These are phyloP conservation scores for Ophiostoma quercus DNA, from an alignment of 2,329 filamentous ascomycete species.

Conservation along the genomic window DNA sequence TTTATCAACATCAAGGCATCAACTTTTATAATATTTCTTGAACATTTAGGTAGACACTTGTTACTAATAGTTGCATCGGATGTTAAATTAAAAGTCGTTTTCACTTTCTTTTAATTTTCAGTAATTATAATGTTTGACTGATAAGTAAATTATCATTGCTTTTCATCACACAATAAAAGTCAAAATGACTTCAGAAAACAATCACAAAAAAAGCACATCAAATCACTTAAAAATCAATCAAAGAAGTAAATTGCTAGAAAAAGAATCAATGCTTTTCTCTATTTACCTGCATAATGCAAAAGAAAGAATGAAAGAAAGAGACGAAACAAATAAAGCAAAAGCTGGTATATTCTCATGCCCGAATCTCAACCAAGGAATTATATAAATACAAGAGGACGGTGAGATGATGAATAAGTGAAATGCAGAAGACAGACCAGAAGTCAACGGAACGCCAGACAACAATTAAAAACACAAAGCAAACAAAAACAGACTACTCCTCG, in stretches of 20 bases:
- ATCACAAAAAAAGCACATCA: no score
- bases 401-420: conserved; percentile 46
- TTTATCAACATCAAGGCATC: not conserved
- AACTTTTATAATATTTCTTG: no score
- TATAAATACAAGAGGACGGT: conserved; percentile 36
- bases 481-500: conserved; percentile 41
- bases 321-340: not conserved
- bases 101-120: no score
- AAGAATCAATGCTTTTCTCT: not conserved
- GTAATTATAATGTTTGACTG: no score
- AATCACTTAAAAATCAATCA: no score
- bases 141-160: no score
- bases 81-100: no score
- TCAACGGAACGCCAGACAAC: not conserved
- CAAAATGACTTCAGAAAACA: no score
- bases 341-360: conserved; percentile 6
- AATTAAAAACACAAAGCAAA: not conserved
- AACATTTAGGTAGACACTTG: no score
- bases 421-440: no score
- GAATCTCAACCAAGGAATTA: conserved; percentile 7
- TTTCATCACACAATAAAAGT: no score
- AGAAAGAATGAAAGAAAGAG: not conserved
- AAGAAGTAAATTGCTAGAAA: not conserved
- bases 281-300: not conserved
- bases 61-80: no score